Conservation (phyloP, 306 rosid genomes). For the Dalbergia cochinchinensis region DNA sequence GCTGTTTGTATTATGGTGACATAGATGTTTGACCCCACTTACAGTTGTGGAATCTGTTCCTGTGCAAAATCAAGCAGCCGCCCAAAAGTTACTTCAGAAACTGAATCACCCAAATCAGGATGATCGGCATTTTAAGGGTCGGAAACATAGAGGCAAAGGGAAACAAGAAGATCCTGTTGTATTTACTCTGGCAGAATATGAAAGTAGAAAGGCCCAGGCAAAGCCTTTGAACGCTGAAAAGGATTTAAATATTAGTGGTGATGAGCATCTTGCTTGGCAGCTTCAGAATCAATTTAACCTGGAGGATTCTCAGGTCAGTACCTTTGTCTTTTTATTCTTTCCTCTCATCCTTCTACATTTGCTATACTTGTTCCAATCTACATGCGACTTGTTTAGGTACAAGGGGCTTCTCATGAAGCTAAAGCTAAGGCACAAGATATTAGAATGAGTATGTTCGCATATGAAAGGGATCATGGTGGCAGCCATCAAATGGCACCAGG, state of each 20-base stretch:
- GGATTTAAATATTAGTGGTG: slow-evolving; percentile 51
- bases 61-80: slow-evolving; percentile 92
- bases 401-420: slow-evolving; percentile 45
- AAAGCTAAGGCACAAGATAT: slow-evolving; percentile 61
- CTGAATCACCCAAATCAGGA: slow-evolving; percentile 62
- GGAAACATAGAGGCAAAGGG: slow-evolving; percentile 69
- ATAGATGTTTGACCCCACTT: slow-evolving; percentile 23
- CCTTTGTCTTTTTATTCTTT: neutral
- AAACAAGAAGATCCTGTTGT: slow-evolving; percentile 66
- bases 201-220: slow-evolving; percentile 65
- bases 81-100: slow-evolving; percentile 90
- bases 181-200: slow-evolving; percentile 78
- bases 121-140: slow-evolving; percentile 51
- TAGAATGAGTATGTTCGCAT: slow-evolving; percentile 85
- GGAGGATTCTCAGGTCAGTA: slow-evolving; percentile 72
- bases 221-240: slow-evolving; percentile 43
- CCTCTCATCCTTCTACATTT: slow-evolving; percentile 7
- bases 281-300: slow-evolving; percentile 79
- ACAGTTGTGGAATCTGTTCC: slow-evolving; percentile 83
- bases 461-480: slow-evolving; percentile 55
- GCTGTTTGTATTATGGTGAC: slow-evolving; percentile 1
- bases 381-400: slow-evolving; percentile 59
- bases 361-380: slow-evolving; percentile 13
- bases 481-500: slow-evolving; percentile 52
- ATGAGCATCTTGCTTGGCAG: slow-evolving; percentile 86